Conservation (phyloP, 176 grass and related monocot species). For the Oryza brachyantha region DNA sequence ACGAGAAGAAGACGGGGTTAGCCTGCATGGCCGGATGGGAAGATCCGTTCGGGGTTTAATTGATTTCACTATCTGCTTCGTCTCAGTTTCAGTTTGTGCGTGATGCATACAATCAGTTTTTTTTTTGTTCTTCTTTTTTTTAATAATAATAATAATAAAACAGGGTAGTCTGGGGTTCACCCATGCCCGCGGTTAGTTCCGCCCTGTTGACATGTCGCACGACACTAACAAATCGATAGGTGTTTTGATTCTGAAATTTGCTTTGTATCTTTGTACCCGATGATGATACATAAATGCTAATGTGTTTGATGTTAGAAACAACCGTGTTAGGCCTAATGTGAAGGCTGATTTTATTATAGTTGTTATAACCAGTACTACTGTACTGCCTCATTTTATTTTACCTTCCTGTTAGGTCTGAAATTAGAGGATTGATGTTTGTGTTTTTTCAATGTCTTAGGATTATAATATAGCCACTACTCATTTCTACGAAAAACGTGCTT, state of each 20-base stretch:
- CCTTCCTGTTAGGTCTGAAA: background rate
- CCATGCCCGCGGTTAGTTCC: background rate
- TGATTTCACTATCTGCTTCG: background rate
- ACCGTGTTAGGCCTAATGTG: background rate
- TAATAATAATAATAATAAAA: too few species aligned
- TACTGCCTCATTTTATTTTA: background rate
- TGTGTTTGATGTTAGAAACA: background rate
- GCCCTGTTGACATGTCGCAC: background rate
- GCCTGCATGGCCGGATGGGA: background rate
- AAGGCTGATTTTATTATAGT: background rate
- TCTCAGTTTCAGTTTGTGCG: background rate
- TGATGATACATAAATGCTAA: background rate
- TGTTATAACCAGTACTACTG: background rate
- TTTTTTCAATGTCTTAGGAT: background rate
- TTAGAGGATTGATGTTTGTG: background rate
- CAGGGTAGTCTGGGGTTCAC: too few species aligned
- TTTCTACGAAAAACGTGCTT: background rate
- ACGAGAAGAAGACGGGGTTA: background rate
- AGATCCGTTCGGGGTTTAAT: background rate
- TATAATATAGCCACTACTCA: background rate
- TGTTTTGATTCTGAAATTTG: background rate
- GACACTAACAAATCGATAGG: constrained; percentile 32
- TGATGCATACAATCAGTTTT: too few species aligned
- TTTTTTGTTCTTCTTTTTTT: too few species aligned
- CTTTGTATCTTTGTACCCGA: background rate